Evolutionary conservation across 1,284 basidiomycete genomes (phyloP).

Genomic region (Marasmius sp.): DNA sequence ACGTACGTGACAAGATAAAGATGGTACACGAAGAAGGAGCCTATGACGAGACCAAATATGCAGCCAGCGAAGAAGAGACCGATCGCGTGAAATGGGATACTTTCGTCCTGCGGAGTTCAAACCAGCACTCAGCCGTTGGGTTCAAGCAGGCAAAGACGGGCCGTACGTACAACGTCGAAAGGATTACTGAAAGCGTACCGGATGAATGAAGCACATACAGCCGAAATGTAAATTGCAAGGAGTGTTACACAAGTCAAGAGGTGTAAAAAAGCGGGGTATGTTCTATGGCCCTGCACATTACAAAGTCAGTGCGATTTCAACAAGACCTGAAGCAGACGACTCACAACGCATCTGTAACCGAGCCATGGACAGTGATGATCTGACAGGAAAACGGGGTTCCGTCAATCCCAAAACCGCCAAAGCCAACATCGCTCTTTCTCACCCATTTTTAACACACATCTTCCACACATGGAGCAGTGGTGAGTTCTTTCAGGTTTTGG

Average conservation of each 20-base stretch:
- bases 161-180: constrained; percentile 50
- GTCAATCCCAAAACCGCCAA: constrained; percentile 11
- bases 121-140: constrained; percentile 3
- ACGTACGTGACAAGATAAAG: constrained; percentile 76
- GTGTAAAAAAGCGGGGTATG: constrained; percentile 84
- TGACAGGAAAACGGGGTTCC: constrained; percentile 25
- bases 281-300: constrained; percentile 68
- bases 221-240: constrained; percentile 61
- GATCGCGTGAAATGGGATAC: constrained; percentile 71
- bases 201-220: constrained; percentile 57
- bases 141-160: not conserved
- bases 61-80: constrained; percentile 62
- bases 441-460: constrained; percentile 89
- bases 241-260: constrained; percentile 72
- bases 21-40: constrained; percentile 78
- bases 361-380: constrained; percentile 93
- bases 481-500: constrained; percentile 84
- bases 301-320: constrained; percentile 1
- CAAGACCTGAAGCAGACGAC: constrained; percentile 19
- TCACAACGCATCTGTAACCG: constrained; percentile 74
- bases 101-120: constrained; percentile 47
- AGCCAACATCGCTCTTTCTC: constrained; percentile 21
- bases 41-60: constrained; percentile 68
- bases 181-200: constrained; percentile 70
- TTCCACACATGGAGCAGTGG: constrained; percentile 76